Evolutionary conservation across 306 rosid genomes (phyloP).

Genomic region (Acacia melanoxylon): DNA sequence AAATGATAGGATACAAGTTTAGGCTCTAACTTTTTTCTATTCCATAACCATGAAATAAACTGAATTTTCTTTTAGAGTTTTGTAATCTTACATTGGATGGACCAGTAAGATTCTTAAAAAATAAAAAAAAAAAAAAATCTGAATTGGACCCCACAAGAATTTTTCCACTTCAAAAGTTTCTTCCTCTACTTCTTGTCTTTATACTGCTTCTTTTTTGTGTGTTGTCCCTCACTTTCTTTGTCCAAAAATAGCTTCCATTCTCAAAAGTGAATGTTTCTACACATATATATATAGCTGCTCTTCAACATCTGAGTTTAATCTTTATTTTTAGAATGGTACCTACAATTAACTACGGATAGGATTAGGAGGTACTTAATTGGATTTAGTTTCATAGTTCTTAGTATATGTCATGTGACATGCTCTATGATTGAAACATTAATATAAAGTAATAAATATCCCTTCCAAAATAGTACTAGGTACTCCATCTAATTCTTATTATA

Average conservation of each 20-base stretch:
- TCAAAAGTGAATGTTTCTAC: not conserved
- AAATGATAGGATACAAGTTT: constrained; percentile 26
- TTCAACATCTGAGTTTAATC: constrained; percentile 26
- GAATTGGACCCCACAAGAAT: constrained; percentile 26
- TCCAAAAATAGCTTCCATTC: constrained; percentile 37
- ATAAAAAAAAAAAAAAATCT: not conserved
- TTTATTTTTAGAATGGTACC: constrained; percentile 30
- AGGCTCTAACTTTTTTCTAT: constrained; percentile 17
- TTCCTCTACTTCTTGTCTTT: constrained; percentile 18
- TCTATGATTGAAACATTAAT: not conserved
- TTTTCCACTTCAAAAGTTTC: constrained; percentile 33
- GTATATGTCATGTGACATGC: not conserved
- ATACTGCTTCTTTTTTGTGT: not conserved
- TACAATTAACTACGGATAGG: not conserved
- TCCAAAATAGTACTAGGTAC: not conserved
- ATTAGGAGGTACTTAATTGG: not conserved
- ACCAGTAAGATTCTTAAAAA: constrained; percentile 27
- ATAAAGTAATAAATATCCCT: not conserved
- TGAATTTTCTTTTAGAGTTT: not conserved
- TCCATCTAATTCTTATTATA: too few species aligned
- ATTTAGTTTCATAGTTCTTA: not conserved
- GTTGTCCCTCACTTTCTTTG: constrained; percentile 33
- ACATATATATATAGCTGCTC: not conserved
- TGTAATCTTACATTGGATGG: constrained; percentile 30
- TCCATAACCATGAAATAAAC: constrained; percentile 24